These are phyloP conservation scores for Chaetomium sp. DNA, from an alignment of 2,329 filamentous ascomycete species.

Conservation along the genomic window DNA sequence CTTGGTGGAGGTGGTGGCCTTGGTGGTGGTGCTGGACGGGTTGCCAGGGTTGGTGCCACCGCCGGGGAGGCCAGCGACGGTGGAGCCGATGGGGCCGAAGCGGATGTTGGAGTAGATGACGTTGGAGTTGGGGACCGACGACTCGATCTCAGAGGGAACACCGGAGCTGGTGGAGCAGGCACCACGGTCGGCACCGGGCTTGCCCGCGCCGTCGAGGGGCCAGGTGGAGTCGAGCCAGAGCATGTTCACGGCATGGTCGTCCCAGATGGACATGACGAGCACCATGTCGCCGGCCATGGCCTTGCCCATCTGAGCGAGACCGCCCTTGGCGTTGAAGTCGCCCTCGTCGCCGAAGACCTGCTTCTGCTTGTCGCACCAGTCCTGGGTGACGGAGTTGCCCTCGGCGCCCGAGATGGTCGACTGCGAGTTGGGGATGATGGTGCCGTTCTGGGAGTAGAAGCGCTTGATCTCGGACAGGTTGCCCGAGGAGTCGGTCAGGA, in stretches of 20 bases:
- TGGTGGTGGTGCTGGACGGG: constrained; percentile 11
- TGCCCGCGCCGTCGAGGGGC: constrained; percentile 40
- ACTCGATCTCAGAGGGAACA: constrained; percentile 44
- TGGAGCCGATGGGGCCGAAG: constrained; percentile 50
- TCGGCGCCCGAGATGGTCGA: constrained; percentile 34
- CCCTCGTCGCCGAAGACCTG: constrained; percentile 46
- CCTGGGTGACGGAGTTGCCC: constrained; percentile 47
- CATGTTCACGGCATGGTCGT: constrained; percentile 64
- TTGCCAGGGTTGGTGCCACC: constrained; percentile 27
- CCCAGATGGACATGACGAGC: constrained; percentile 49
- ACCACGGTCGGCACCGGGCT: constrained; percentile 47
- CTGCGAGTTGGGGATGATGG: constrained; percentile 48
- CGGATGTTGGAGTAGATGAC: constrained; percentile 56
- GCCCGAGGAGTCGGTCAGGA: constrained; percentile 43
- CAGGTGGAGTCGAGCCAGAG: constrained; percentile 67
- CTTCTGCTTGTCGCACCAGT: constrained; percentile 56
- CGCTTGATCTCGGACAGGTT: constrained; percentile 55
- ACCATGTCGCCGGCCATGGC: constrained; percentile 39
- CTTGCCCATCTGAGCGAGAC: constrained; percentile 49
- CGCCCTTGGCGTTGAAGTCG: constrained; percentile 50
- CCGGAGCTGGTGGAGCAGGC: constrained; percentile 47
- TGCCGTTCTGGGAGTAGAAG: constrained; percentile 58
- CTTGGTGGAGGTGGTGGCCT: constrained; percentile 9
- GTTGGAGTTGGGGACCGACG: constrained; percentile 38
- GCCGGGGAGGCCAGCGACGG: constrained; percentile 31